Evolutionary conservation across 2,329 filamentous ascomycete genomes (phyloP).

Genomic region (Claviceps sp.): DNA sequence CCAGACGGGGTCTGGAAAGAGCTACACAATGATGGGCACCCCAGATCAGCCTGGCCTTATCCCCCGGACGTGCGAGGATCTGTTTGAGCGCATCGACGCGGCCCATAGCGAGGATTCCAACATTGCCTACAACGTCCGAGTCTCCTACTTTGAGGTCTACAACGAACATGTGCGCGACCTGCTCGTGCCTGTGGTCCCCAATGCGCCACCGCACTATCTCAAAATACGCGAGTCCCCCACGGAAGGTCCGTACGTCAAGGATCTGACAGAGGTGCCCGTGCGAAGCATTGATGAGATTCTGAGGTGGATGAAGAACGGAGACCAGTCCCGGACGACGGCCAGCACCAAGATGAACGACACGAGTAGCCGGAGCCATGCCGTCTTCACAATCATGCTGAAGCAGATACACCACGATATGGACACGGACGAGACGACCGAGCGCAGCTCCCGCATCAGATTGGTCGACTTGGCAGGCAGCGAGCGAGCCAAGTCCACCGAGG

Average conservation of each 20-base stretch:
- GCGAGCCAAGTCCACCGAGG: slow-evolving; percentile 88
- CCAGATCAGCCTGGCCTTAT: slow-evolving; percentile 81
- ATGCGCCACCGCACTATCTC: slow-evolving; percentile 75
- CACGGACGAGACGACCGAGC: slow-evolving; percentile 94
- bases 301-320: slow-evolving; percentile 80
- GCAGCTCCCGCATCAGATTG: slow-evolving; percentile 81
- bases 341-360: slow-evolving; percentile 99
- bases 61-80: slow-evolving; percentile 85
- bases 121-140: slow-evolving; percentile 91
- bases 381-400: slow-evolving; percentile 96
- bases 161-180: slow-evolving; percentile 97
- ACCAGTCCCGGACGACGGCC: slow-evolving; percentile 74
- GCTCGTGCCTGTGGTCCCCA: slow-evolving; percentile 57
- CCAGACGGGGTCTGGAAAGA: slow-evolving; percentile 94
- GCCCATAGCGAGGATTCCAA: slow-evolving; percentile 68
- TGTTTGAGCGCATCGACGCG: slow-evolving; percentile 84
- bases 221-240: slow-evolving; percentile 93
- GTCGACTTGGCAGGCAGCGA: slow-evolving; percentile 94
- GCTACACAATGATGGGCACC: slow-evolving; percentile 95
- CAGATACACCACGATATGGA: slow-evolving; percentile 96
- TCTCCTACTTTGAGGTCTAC: slow-evolving; percentile 98
- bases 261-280: slow-evolving; percentile 85
- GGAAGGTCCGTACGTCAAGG: slow-evolving; percentile 93
- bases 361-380: slow-evolving; percentile 86
- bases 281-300: slow-evolving; percentile 78